Evolutionary conservation across 306 rosid genomes (phyloP), one percentile per base, ranked within the genome.

Genomic region (Casuarina glauca): DNA sequence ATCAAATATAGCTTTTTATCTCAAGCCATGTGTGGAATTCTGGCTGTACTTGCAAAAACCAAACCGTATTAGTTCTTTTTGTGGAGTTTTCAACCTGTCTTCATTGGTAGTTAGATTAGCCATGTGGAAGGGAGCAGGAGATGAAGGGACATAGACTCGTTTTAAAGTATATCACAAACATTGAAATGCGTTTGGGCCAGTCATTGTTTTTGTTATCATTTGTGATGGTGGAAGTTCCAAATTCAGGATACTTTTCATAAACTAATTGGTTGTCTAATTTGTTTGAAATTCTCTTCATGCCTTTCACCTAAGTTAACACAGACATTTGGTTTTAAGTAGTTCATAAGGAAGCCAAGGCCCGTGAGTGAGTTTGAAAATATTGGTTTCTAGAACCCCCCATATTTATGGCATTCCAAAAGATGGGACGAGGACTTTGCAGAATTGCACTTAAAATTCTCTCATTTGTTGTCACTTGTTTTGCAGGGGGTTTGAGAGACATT

Each of bases 401-500:
- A 39, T 12, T 0, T 41, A 17, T 66, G 46, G 6, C 35, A 17
- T 42, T 0, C 15, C 36, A 66, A 66, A 66, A 46, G 41, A 20
- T 12, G 7, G 32, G 42, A 35, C 35, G 6, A 35, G 8, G 17
- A 58, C 38, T 58, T 58, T 3, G 64, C 15, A 9, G 12, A 58
- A 58, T 20, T 26, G 38, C 39, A 58, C 4, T 58, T 8, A 26
- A 3, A 58, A 5, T 54, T 17, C n/a, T 66, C 35, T 64, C 20
- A 26, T 26, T 26, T 26, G 70, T 66, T 66, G 1, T 66, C 17
- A 13, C 42, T 1, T 66, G 11, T 84, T 78, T 78, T 88, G 87
- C 86, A 96, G 99, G 99, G 84, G 99, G 99, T 4, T 81, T 96
- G 53, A 91, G 72, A 87, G 97, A 94, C 80, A 95, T 95, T 85